Evolutionary conservation across 2,329 filamentous ascomycete genomes (phyloP).

Genomic region (Arthrinium phaeospermum): DNA sequence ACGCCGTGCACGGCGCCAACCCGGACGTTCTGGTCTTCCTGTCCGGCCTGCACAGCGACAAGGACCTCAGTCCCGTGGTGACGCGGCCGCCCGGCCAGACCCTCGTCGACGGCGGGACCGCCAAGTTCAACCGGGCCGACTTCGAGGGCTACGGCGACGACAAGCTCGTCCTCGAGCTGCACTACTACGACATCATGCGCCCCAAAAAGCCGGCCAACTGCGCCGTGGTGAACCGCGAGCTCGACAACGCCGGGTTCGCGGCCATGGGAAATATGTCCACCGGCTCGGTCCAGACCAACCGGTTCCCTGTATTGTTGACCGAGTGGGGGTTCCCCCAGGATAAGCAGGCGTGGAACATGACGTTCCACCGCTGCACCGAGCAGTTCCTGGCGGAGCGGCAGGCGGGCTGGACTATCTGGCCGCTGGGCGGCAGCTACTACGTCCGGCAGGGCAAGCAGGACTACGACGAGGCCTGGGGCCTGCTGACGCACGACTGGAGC

Average conservation of each 20-base stretch:
- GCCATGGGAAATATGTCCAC: slow-evolving; percentile 43
- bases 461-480: slow-evolving; percentile 62
- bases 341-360: slow-evolving; percentile 46
- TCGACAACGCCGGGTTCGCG: slow-evolving; percentile 58
- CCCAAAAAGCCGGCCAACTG: slow-evolving; percentile 47
- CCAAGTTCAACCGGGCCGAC: slow-evolving; percentile 53
- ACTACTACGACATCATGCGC: slow-evolving; percentile 60
- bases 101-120: slow-evolving; percentile 28
- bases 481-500: slow-evolving; percentile 59
- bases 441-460: slow-evolving; percentile 57
- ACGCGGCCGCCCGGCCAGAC: slow-evolving; percentile 25
- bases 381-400: slow-evolving; percentile 53
- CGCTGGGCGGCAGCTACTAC: slow-evolving; percentile 64
- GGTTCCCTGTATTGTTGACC: slow-evolving; percentile 56
- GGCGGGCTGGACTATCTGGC: slow-evolving; percentile 63
- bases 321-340: slow-evolving; percentile 61
- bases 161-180: slow-evolving; percentile 65
- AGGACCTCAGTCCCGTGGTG: slow-evolving; percentile 56
- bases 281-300: slow-evolving; percentile 40
- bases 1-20: slow-evolving; percentile 58
- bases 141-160: slow-evolving; percentile 52
- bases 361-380: slow-evolving; percentile 58
- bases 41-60: slow-evolving; percentile 63
- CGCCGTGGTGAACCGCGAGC: slow-evolving; percentile 45
- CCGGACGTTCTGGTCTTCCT: slow-evolving; percentile 59